Evolutionary conservation across 2,329 filamentous ascomycete species (phyloP).

Genomic region (Beauveria sp.): DNA sequence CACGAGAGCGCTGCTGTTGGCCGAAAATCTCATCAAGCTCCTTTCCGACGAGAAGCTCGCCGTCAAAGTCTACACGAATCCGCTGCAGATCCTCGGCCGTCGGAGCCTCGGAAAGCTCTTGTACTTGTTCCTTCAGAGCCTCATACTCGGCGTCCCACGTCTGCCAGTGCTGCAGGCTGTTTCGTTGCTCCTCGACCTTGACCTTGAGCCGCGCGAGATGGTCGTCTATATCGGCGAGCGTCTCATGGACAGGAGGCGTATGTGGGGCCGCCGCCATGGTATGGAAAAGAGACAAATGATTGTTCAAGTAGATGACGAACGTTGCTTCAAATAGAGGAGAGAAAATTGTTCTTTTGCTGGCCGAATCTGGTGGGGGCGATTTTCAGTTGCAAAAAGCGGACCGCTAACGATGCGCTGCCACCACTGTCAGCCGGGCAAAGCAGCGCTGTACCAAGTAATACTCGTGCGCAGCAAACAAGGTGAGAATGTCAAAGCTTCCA

Average conservation of each 20-base stretch:
- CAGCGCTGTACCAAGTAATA: not conserved
- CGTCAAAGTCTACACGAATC: constrained; percentile 52
- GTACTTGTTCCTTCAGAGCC: constrained; percentile 74
- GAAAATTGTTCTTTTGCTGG: not conserved
- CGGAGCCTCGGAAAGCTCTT: constrained; percentile 41
- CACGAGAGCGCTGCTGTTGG: constrained; percentile 20
- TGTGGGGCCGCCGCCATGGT: constrained; percentile 7
- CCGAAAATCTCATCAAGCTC: constrained; percentile 44
- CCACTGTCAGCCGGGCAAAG: not conserved
- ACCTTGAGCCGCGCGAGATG: constrained; percentile 69
- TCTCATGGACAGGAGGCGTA: constrained; percentile 29
- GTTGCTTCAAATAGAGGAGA: not conserved
- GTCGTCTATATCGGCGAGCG: constrained; percentile 62
- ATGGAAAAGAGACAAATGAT: not conserved
- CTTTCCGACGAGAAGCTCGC: constrained; percentile 53
- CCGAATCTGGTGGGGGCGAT: not conserved
- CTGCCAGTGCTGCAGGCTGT: constrained; percentile 79
- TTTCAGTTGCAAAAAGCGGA: constrained; percentile 6
- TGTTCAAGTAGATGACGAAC: not conserved
- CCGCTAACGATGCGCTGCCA: not conserved
- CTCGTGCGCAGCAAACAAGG: not conserved
- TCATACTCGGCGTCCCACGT: constrained; percentile 91
- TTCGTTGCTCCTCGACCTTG: constrained; percentile 60
- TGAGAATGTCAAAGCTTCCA: too few species aligned
- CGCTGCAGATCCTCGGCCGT: constrained; percentile 43